A percentile compares a stretch with the other conserved stretches of the same genome.
phyloP scores from a whole-genome alignment of 2,329 filamentous ascomycete species.

The Juglanconis oblonga region DNA sequence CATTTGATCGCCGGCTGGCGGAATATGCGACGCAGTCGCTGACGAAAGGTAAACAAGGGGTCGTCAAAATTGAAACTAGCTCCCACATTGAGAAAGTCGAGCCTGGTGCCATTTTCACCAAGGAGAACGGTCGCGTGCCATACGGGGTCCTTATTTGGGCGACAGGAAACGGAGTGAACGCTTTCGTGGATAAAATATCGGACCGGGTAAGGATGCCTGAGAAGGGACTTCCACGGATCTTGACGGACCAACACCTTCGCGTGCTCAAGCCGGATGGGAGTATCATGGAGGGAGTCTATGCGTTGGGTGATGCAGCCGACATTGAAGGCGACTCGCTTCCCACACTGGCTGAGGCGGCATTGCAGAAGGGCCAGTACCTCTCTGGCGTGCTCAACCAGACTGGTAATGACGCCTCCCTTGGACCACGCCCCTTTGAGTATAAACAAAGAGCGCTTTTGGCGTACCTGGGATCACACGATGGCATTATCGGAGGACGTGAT shows the following conservation, averaged over 20 bases:
- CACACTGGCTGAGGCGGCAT: slow-evolving; percentile 33
- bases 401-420: background rate
- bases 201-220: slow-evolving; percentile 24
- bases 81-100: slow-evolving; percentile 21
- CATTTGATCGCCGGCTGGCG: slow-evolving; percentile 37
- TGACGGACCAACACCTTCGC: slow-evolving; percentile 21
- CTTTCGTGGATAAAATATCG: slow-evolving; percentile 21
- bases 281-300: slow-evolving; percentile 28
- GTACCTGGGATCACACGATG: slow-evolving; percentile 39
- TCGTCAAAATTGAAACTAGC: slow-evolving; percentile 34
- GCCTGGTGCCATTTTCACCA: slow-evolving; percentile 29
- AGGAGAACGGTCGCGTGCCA: slow-evolving; percentile 36
- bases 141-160: slow-evolving; percentile 32
- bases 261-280: slow-evolving; percentile 26
- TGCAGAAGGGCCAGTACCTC: slow-evolving; percentile 36
- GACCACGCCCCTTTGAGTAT: slow-evolving; percentile 31
- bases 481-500: slow-evolving; percentile 35
- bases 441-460: slow-evolving; percentile 34
- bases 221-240: slow-evolving; percentile 17
- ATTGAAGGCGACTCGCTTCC: slow-evolving; percentile 34
- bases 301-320: slow-evolving; percentile 35
- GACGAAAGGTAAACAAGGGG: slow-evolving; percentile 24
- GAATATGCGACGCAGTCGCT: slow-evolving; percentile 39
- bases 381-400: slow-evolving; percentile 19
- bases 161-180: slow-evolving; percentile 22